These are phyloP conservation scores for Scedosporium minutisporum DNA, from an alignment of 2,329 filamentous ascomycete species.

Conservation along the genomic window DNA sequence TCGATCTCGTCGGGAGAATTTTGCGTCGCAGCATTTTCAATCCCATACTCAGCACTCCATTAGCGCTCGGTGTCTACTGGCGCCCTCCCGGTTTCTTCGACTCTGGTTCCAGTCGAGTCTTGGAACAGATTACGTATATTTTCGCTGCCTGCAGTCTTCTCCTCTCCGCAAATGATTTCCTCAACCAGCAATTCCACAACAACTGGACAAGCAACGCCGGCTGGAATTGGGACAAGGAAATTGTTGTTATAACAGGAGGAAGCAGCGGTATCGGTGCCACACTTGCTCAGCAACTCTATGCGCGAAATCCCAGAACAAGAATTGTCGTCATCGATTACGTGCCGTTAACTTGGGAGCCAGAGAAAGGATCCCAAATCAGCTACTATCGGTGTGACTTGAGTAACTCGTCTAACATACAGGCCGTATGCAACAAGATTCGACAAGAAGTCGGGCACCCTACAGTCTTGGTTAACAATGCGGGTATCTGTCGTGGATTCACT, in stretches of 20 bases:
- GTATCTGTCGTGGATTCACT: conserved; percentile 38
- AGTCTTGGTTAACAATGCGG: conserved; percentile 45
- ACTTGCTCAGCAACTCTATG: conserved; percentile 18
- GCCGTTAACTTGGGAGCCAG: conserved; percentile 19
- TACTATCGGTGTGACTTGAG: conserved; percentile 27
- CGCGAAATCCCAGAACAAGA: conserved; percentile 15
- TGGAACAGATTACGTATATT: neutral
- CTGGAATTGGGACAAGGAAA: conserved; percentile 25
- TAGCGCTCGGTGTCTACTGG: too few species aligned
- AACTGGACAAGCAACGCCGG: conserved; percentile 14
- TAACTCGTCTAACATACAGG: conserved; percentile 18
- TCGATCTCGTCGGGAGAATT: too few species aligned
- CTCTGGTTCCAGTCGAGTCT: too few species aligned
- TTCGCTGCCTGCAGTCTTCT: conserved; percentile 10
- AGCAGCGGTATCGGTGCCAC: conserved; percentile 29
- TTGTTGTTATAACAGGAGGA: conserved; percentile 28
- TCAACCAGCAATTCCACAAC: conserved; percentile 15
- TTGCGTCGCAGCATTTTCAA: too few species aligned
- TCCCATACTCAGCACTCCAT: too few species aligned
- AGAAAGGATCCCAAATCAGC: conserved; percentile 10
- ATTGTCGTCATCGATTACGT: conserved; percentile 25
- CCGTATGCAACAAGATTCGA: conserved; percentile 18
- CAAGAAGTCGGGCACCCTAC: conserved; percentile 29
- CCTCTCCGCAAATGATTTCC: conserved; percentile 13
- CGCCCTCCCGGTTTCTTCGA: too few species aligned